Conservation (phyloP, 257 asterid genomes). For the Eucommia ulmoides region DNA sequence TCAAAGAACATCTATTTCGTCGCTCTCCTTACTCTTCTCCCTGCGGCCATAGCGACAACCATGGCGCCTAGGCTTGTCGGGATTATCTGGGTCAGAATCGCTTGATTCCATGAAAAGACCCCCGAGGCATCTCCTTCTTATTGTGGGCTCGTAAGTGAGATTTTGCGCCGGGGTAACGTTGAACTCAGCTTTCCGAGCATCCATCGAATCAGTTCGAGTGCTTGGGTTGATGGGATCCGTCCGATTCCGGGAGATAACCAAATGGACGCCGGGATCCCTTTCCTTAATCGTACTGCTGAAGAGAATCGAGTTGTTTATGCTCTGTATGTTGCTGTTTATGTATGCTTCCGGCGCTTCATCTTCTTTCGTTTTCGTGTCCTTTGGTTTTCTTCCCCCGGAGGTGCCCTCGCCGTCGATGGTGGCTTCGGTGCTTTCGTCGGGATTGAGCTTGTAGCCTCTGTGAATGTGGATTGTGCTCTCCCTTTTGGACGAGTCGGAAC, state of each 20-base stretch:
- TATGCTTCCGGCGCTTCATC: slow-evolving; percentile 39
- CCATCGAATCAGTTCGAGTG: slow-evolving; percentile 7
- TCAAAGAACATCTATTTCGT: slow-evolving; percentile 19
- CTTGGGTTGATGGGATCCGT: slow-evolving; percentile 21
- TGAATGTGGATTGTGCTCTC: slow-evolving; percentile 43
- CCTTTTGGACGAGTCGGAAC: slow-evolving; percentile 30
- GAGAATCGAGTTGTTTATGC: slow-evolving; percentile 65
- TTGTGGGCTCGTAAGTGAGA: slow-evolving; percentile 40
- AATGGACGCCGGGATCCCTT: slow-evolving; percentile 63
- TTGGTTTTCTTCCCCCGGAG: slow-evolving; percentile 12
- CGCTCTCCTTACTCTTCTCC: slow-evolving; percentile 17
- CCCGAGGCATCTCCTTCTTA: slow-evolving; percentile 70
- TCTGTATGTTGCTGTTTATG: slow-evolving; percentile 70
- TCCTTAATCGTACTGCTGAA: slow-evolving; percentile 45
- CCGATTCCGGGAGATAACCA: slow-evolving; percentile 19
- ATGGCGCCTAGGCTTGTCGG: slow-evolving; percentile 55
- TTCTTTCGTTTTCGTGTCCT: slow-evolving; percentile 15
- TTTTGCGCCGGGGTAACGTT: slow-evolving; percentile 27
- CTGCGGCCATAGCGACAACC: slow-evolving; percentile 58
- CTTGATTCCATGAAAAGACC: slow-evolving; percentile 65
- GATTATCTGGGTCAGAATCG: slow-evolving; percentile 51
- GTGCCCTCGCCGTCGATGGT: slow-evolving; percentile 39
- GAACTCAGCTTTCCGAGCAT: slow-evolving; percentile 34
- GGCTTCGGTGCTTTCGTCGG: slow-evolving; percentile 28
- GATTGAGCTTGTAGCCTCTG: slow-evolving; percentile 60